Percentiles rank a stretch among this genome's conserved stretches.
phyloP scores from a whole-genome alignment of 208 protist genomes.

The Leishmania martiniquensis region DNA sequence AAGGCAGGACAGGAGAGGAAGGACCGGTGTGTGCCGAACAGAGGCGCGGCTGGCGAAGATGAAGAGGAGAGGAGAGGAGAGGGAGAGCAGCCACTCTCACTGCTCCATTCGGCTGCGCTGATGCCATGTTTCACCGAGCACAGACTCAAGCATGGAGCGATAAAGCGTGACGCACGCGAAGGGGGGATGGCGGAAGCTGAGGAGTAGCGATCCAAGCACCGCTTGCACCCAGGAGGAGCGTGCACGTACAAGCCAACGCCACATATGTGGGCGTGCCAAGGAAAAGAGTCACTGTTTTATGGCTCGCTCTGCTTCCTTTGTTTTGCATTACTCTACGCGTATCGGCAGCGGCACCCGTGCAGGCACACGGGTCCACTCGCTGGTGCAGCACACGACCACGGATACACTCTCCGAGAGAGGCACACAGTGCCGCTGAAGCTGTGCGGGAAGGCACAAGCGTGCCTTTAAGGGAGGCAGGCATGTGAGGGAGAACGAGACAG shows the following conservation, averaged over 20 bases:
- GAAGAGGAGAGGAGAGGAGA: not conserved
- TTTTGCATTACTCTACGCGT: not conserved
- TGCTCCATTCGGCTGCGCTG: not conserved
- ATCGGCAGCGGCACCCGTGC: too few species aligned
- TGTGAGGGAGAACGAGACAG: too few species aligned
- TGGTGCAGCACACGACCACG: too few species aligned
- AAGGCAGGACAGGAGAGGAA: not conserved
- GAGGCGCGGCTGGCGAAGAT: not conserved
- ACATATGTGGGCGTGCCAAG: not conserved
- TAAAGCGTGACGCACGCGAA: not conserved
- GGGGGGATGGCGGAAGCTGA: not conserved
- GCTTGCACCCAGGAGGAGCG: not conserved
- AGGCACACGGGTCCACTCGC: too few species aligned
- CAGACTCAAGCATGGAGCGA: not conserved
- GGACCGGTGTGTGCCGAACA: not conserved
- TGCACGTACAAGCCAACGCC: not conserved
- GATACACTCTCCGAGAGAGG: too few species aligned
- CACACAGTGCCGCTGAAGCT: too few species aligned
- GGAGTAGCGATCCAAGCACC: not conserved
- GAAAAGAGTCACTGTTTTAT: not conserved
- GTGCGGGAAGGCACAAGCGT: too few species aligned
- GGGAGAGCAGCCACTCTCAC: not conserved
- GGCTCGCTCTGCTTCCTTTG: not conserved
- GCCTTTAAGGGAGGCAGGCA: too few species aligned
- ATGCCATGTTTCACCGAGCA: not conserved